These are phyloP conservation scores for Trichosporon faecale DNA, from an alignment of 1,284 basidiomycete genomes.

Conservation along the genomic window DNA sequence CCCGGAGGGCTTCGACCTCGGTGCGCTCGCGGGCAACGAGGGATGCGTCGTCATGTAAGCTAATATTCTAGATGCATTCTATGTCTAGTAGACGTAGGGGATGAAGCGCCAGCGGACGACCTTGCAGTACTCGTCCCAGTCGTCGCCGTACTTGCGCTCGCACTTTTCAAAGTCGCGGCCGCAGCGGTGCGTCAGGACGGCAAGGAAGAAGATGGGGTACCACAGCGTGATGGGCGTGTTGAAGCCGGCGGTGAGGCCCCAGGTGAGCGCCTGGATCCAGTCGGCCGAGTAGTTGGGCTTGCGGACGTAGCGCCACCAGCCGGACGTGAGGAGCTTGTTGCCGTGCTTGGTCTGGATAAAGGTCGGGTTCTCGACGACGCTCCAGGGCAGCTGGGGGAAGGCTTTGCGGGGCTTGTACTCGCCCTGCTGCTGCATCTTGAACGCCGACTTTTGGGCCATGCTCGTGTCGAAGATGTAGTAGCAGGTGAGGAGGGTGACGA, in stretches of 20 bases:
- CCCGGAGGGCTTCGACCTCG: conserved; percentile 63
- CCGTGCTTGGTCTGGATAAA: conserved; percentile 94
- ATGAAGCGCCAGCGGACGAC: conserved; percentile 87
- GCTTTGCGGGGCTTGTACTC: conserved; percentile 80
- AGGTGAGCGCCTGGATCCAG: conserved; percentile 72
- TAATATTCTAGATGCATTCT: conserved; percentile 2
- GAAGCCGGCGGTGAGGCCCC: conserved; percentile 82
- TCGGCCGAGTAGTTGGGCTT: conserved; percentile 58
- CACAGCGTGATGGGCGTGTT: conserved; percentile 89
- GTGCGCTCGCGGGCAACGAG: not conserved
- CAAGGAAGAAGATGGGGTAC: conserved; percentile 89
- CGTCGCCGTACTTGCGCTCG: conserved; percentile 88
- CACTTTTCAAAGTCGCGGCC: conserved; percentile 92
- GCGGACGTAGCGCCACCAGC: conserved; percentile 69
- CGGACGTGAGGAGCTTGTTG: conserved; percentile 56
- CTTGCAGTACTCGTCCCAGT: conserved; percentile 83
- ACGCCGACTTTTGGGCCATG: conserved; percentile 96
- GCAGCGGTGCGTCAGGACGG: conserved; percentile 81
- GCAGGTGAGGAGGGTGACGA: conserved; percentile 68
- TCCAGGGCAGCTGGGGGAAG: conserved; percentile 90
- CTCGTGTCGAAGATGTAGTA: conserved; percentile 89
- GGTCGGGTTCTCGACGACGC: conserved; percentile 80
- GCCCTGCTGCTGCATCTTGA: conserved; percentile 95
- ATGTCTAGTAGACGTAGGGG: conserved; percentile 57
- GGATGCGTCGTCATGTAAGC: not conserved